Conservation (phyloP, 225 moss, liverwort and hornwort species). For the Polytrichum commune region DNA sequence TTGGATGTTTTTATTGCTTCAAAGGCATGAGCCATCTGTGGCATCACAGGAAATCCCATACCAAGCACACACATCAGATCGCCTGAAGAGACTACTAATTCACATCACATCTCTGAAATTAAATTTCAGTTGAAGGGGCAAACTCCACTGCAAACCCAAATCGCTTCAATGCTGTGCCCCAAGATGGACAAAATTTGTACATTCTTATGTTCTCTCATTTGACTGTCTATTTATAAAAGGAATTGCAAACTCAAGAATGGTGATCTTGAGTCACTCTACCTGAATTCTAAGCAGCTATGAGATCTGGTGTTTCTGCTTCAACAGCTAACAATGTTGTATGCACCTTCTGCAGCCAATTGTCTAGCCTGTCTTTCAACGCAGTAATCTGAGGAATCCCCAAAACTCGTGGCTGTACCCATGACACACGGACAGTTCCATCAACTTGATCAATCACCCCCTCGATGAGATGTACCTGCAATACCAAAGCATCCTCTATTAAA, state of each 20-base stretch:
- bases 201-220: constrained; percentile 36
- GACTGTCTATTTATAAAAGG: constrained; percentile 23
- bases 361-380: constrained; percentile 92
- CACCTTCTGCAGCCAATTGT: constrained; percentile 95
- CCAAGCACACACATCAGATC: not conserved
- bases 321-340: constrained; percentile 96
- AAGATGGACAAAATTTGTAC: constrained; percentile 52
- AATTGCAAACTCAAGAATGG: constrained; percentile 43
- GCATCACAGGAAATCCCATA: not conserved
- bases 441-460: constrained; percentile 99
- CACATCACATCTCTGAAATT: not conserved
- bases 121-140: not conserved
- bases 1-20: not conserved
- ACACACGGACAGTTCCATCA: constrained; percentile 93
- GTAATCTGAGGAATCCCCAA: constrained; percentile 98
- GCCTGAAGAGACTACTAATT: not conserved
- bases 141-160: constrained; percentile 28
- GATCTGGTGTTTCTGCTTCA: constrained; percentile 98
- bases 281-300: constrained; percentile 74
- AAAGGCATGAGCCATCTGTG: not conserved
- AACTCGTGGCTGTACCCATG: constrained; percentile 99
- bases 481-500: not conserved
- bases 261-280: constrained; percentile 40
- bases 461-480: constrained; percentile 86
- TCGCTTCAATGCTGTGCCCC: constrained; percentile 41